Base-by-base conservation (phyloP, 208 protist genomes). In the Wallacemonas rigidus region DNA sequence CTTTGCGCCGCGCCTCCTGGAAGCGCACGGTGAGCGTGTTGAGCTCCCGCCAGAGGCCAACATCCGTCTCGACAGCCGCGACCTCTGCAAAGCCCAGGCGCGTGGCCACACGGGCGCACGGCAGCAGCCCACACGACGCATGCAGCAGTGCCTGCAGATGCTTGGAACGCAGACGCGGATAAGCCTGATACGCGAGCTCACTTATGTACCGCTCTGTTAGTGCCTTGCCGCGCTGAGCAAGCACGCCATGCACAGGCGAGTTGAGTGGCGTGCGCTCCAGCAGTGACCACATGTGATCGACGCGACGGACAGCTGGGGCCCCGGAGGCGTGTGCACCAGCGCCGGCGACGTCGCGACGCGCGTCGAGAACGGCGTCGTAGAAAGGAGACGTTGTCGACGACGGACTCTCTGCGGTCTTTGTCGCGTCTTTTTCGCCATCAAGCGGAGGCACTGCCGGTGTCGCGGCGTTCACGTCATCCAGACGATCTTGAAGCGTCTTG, bases 31-130 rank as follows among this genome's bases (percentile, higher is more conserved):
- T 80, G 40, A 97, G 77, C 44, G 88, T 76, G 76, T 97, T 97
- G 15, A 94, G 83, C 71, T 97, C 92, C 7, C 92, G 80, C 90
- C 92, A 97, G 84, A 97, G 88, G 51, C 76, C 79, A 55, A 94
- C 82, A 63, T 97, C 92, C 3, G 81, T 77, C 55, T 86, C 73
- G 8, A 93, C 83, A 6, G 77, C 81, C 55, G 86, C 82, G 50
- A 90, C 58, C 8, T 92, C 82, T 1, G 85, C 83, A 71, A 97
- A 88, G n/a, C 92, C 92, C 5, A 93, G 64, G 14, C 90, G 88
- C 53, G 79, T 67, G 9, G 90, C 88, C 1, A 90, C 69, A 2
- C 88, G 80, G 44, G 78, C 80, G 71, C 87, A 93, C 43, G 90
- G 80, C 62, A 94, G 82, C 67, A 95, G 79, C 36, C 92, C 88